Evolutionary conservation across 352 stramenopile genomes (phyloP).

Genomic region (Phytophthora lateralis): DNA sequence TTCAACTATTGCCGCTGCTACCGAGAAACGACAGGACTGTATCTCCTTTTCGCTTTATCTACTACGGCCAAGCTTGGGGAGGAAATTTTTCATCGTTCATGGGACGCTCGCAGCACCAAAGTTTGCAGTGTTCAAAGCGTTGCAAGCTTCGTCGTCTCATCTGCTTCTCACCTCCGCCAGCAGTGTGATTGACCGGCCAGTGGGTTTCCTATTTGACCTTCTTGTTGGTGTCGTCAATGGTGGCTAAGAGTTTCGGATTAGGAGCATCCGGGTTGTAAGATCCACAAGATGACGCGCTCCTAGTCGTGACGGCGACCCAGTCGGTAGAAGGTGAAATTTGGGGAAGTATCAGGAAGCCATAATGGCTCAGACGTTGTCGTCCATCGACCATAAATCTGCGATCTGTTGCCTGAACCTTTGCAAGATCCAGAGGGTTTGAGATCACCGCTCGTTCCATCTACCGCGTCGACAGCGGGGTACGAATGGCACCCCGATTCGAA

Average conservation of each 20-base stretch:
- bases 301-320: conserved; percentile 4
- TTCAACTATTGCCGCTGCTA: neutral
- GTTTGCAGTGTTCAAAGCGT: neutral
- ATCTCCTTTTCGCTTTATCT: neutral
- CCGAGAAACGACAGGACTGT: too few relatives aligned
- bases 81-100: conserved; percentile 2
- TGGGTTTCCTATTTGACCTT: neutral
- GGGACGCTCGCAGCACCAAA: conserved; percentile 1
- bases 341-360: conserved; percentile 8
- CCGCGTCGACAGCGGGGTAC: too few relatives aligned
- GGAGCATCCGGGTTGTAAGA: neutral
- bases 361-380: too few relatives aligned
- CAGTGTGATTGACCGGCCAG: conserved; percentile 2
- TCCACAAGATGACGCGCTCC: conserved; percentile 2
- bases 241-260: conserved; percentile 1
- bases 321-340: neutral
- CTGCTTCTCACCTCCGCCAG: neutral
- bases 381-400: too few relatives aligned
- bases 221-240: neutral
- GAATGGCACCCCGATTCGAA: too few relatives aligned
- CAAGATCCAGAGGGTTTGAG: too few relatives aligned
- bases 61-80: neutral
- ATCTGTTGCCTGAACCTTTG: too few relatives aligned
- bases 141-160: conserved; percentile 5
- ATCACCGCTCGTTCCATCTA: too few relatives aligned